Base-by-base conservation (phyloP, 192 early-diverging fungal species). In the Coemansia sp. region DNA sequence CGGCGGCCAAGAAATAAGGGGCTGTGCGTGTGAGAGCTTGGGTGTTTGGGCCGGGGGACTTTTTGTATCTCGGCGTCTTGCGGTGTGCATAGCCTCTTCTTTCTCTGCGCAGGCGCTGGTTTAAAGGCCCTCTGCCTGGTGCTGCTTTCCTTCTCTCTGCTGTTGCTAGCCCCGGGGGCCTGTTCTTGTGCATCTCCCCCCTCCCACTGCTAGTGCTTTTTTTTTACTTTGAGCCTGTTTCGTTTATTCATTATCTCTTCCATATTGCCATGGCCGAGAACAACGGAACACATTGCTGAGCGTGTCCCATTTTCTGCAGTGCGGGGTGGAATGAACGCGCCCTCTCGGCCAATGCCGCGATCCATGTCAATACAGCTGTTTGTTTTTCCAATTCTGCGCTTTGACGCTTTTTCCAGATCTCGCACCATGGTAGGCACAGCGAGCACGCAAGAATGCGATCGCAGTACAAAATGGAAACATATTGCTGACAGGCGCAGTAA, bases 101-200 rank as follows among this genome's bases (percentile, higher is more conserved):
- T 45, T 19, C 27, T 48, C 46, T 30, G 28, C 46, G 46, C 46
- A 48, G 46, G 46, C 46, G 46, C 46, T 31, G 43, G 10, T n/a
- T 26, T 45, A 23, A 22, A 20, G 41, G 43, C 43, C 43, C 43
- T 45, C 22, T 43, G 41, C 6, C 19, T 25, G 27, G 15, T 48
- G 46, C 28, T 19, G 11, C 25, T 17, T 48, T 27, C 9, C 22
- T 7, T 26, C 25, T 39, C 38, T 15, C 43, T 45, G n/a, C 10
- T 35, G 9, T 35, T 35, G n/a, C n/a, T n/a, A n/a, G n/a, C n/a
- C n/a, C n/a, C 36, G 7, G 36, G 36, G n/a, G 36, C n/a, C 17
- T 39, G 36, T 25, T 26, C 38, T 48, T 58, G 55, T 58, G 55
- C 55, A 58, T 58, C 55, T 12, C 22, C 26, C 23, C 15, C 35